Evolutionary conservation across 257 asterid genomes (phyloP).

Genomic region (Petrea volubilis): DNA sequence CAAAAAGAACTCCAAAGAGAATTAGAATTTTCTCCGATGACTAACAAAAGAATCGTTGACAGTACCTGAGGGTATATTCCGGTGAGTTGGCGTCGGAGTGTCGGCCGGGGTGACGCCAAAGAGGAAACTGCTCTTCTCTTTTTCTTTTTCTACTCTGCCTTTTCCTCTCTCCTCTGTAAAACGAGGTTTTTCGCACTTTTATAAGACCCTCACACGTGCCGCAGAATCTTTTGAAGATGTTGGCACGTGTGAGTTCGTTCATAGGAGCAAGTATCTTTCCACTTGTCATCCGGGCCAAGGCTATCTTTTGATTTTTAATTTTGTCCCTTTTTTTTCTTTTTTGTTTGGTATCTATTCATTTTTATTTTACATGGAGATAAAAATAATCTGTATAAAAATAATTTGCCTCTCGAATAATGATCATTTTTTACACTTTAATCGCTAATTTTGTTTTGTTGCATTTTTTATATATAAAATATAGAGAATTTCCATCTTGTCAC

Average conservation of each 20-base stretch:
- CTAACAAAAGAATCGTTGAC: not conserved
- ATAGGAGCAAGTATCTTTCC: slow-evolving; percentile 8
- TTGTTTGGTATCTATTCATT: not conserved
- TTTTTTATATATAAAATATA: too few relatives aligned
- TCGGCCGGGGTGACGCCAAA: slow-evolving; percentile 13
- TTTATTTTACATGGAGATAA: not conserved
- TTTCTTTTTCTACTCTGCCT: slow-evolving; percentile 10
- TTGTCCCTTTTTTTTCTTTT: not conserved
- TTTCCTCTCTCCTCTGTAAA: not conserved
- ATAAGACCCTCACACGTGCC: slow-evolving; percentile 31
- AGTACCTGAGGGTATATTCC: slow-evolving; percentile 37
- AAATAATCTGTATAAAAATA: too few relatives aligned
- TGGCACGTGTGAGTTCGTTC: slow-evolving; percentile 23
- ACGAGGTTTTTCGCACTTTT: slow-evolving; percentile 6
- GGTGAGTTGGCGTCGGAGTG: slow-evolving; percentile 19
- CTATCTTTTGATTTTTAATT: not conserved
- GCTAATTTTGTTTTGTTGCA: too few relatives aligned
- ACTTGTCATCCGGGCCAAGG: slow-evolving; percentile 15
- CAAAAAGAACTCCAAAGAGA: not conserved
- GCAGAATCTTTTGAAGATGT: slow-evolving; percentile 24
- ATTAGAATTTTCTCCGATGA: not conserved
- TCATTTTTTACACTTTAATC: too few relatives aligned
- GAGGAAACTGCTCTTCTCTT: slow-evolving; percentile 16
- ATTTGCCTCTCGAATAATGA: too few relatives aligned
- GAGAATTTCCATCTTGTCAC: too few relatives aligned